Evolutionary conservation across 2,329 filamentous ascomycete genomes (phyloP), one percentile per base, ranked within the genome.

Genomic region (Didymella pinodella): DNA sequence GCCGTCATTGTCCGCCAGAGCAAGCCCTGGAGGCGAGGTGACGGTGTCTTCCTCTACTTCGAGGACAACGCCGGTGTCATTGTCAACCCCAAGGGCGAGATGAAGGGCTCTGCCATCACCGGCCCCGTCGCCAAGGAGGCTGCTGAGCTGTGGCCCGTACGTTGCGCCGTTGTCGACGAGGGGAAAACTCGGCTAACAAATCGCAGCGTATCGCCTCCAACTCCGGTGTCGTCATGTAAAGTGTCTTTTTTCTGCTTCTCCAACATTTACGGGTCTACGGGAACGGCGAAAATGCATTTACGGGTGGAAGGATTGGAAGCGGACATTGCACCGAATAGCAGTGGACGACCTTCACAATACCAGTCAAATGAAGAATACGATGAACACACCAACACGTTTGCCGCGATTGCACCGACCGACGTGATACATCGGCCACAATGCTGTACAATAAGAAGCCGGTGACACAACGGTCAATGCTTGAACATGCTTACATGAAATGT

Each of bases 51-150:
- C 88, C 89, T 99, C 76, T 99, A 99, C 89, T 99, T 99, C 80
- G 95, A 99, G 92, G 96, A 99, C 85, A 99, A 99, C 84, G 95
- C 95, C 81, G 95, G 95, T 89, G 95, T 99, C 78, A 99, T 99
- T 79, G 95, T 99, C 87, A 99, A 99, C 88, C 93, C 94, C 84
- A 99, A 99, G 91, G 95, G 95, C 85, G 95, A 99, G 87, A 99
- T 99, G 95, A 99, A 99, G 91, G 95, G 95, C 80, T 97, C 93
- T 70, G 95, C 95, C 82, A 99, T 99, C 82, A 99, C 95, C 76
- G 95, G 95, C 75, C 95, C 95, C 76, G 94, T 99, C 80, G 95
- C 94, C 83, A 99, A 99, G 90, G 95, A 99, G 86, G 95, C 95
- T 81, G 95, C 95, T 82, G 95, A 99, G 86, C 88, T 99, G 78